Evolutionary conservation across 495 filamentous ascomycete genomes (phyloP).

Genomic region (Penicillium ucsense): DNA sequence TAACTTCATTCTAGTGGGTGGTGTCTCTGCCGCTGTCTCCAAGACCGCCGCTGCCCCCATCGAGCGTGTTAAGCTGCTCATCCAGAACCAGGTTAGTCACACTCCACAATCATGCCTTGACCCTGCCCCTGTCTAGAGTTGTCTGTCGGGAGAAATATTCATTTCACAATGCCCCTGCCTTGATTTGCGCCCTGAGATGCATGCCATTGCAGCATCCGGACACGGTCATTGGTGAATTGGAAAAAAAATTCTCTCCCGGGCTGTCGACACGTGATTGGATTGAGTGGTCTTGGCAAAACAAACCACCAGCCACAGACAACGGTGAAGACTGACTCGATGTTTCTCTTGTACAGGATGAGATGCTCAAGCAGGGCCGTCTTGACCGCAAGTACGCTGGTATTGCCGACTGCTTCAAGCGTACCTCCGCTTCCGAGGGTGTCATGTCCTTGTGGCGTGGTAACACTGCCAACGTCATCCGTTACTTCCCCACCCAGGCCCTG

Average conservation of each 20-base stretch:
- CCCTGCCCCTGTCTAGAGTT: not conserved
- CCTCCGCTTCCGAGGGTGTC: conserved; percentile 65
- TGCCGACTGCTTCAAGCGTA: conserved; percentile 86
- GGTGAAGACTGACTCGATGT: conserved; percentile 9
- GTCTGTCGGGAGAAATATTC: no score
- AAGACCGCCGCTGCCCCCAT: conserved; percentile 99
- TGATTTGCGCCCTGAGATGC: no score
- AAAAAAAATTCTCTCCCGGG: conserved; percentile 3
- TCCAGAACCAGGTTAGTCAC: conserved; percentile 90
- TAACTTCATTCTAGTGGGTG: conserved; percentile 68
- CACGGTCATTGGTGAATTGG: not conserved
- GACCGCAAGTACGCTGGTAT: conserved; percentile 96
- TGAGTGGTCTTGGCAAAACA: no score
- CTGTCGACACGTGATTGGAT: no score
- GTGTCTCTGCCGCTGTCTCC: conserved; percentile 98
- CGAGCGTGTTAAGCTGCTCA: conserved; percentile 99
- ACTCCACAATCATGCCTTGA: not conserved
- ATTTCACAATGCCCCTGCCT: no score
- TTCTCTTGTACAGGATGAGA: conserved; percentile 73
- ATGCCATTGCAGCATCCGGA: no score
- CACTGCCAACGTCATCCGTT: conserved; percentile 99
- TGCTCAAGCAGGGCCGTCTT: conserved; percentile 96
- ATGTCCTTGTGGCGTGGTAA: conserved; percentile 97
- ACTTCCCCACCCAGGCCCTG: conserved; percentile 99
- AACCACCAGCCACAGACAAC: no score